Evolutionary conservation across 495 filamentous ascomycete species (phyloP), one percentile per base, ranked within the genome.

Genomic region (Parathielavia hyrcaniae): DNA sequence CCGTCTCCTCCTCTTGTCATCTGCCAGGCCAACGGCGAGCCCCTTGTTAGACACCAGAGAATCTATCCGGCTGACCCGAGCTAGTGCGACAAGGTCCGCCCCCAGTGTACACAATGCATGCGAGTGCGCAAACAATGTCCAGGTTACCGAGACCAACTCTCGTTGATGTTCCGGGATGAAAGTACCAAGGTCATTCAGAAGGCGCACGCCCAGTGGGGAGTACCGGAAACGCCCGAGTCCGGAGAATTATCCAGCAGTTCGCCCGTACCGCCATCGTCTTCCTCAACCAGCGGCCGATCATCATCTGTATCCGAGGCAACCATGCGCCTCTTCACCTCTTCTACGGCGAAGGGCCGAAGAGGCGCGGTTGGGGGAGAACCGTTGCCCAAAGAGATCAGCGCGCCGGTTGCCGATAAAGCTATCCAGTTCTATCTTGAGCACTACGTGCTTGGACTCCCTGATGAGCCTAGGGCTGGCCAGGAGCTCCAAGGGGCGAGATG

Each of bases 81-180:
- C 53, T 61, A 85, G 82, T 88, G 86, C 71, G 86, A 88, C 69
- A 83, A 83, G 61, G 77, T 77, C 55, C 75, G 69, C 23, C 85
- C 84, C 41, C 75, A 80, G 53, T 89, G 86, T 63, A 81, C 83
- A 20, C 86, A 88, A 71, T 88, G 86, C 63, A 64, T 77, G 22
- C 75, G 76, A 14, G 67, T 77, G 35, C 70, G 71, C 59, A 79
- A 83, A 67, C 75, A 69, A 53, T 89, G 86, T 65, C 82, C 83
- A 35, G 86, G 86, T 3, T 89, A 89, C 60, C 78, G 85, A 61
- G 84, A 87, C 58, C 79, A 82, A 62, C 67, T 84, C 39, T 83
- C 84, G 46, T 70, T 88, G 41, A 82, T 87, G 76, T 89, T 89
- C 63, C 84, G 85, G 39, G 83, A 88, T 71, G 83, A 89, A 64